Percentiles rank a stretch among this genome's conserved stretches.
Evolutionary conservation across 2,329 filamentous ascomycete species (phyloP).

Genomic region (Hirsutella thompsonii): DNA sequence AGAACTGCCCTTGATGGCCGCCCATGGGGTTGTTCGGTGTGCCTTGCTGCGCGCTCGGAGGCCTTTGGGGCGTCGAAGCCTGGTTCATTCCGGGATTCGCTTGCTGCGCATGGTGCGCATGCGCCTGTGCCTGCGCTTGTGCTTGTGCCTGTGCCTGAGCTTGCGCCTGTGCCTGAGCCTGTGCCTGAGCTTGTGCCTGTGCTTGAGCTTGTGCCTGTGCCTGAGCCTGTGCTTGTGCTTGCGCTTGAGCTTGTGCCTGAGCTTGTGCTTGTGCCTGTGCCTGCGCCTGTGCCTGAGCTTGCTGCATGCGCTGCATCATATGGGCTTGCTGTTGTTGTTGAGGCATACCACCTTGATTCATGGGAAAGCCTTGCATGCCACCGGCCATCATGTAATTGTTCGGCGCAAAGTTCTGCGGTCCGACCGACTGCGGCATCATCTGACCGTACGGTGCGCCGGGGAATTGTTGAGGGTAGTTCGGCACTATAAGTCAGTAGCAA

Average conservation of each 20-base stretch:
- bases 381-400: constrained; percentile 37
- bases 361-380: constrained; percentile 40
- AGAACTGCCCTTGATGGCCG: constrained; percentile 18
- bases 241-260: constrained; percentile 19
- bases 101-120: constrained; percentile 13
- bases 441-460: constrained; percentile 43
- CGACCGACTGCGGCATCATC: constrained; percentile 34
- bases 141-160: constrained; percentile 4
- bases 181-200: constrained; percentile 8
- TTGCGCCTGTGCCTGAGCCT: constrained; percentile 12
- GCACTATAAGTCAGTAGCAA: constrained; percentile 28
- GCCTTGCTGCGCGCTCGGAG: constrained; percentile 19
- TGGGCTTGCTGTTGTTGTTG: constrained; percentile 32
- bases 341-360: constrained; percentile 38
- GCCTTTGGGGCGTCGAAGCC: constrained; percentile 19
- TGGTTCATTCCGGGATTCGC: constrained; percentile 14
- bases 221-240: constrained; percentile 11
- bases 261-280: constrained; percentile 17
- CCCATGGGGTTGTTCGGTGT: constrained; percentile 15
- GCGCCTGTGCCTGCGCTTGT: constrained; percentile 10
- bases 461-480: constrained; percentile 46
- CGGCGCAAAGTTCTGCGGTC: constrained; percentile 37
- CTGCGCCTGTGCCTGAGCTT: constrained; percentile 15
- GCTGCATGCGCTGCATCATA: constrained; percentile 30
- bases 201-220: constrained; percentile 11